A percentile compares a stretch with the other conserved stretches of the same genome.
These are phyloP conservation scores for Aegle marmelos DNA, from an alignment of 345 rosid species.

Conservation along the genomic window DNA sequence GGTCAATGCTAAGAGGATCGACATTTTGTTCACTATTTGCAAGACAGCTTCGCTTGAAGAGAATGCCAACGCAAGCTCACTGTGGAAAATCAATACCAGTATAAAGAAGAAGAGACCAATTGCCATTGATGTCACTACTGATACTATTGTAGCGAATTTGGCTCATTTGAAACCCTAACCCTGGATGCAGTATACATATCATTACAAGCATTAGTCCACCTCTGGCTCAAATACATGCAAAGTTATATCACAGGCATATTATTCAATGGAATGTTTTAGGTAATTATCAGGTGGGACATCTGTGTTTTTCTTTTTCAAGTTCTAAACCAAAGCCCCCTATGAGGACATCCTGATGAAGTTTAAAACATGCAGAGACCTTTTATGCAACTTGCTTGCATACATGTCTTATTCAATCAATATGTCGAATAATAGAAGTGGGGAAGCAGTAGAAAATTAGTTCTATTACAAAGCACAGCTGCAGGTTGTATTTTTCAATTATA, in stretches of 20 bases:
- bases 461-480: neutral
- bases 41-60: constrained; percentile 53
- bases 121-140: constrained; percentile 51
- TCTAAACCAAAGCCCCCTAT: neutral
- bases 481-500: neutral
- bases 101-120: constrained; percentile 63
- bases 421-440: neutral
- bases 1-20: constrained; percentile 65
- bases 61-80: constrained; percentile 52
- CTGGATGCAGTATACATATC: constrained; percentile 39
- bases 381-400: neutral
- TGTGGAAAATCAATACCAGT: constrained; percentile 39
- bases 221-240: neutral
- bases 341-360: too few species aligned
- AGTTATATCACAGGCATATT: neutral
- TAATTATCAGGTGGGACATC: too few species aligned
- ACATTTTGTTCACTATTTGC: constrained; percentile 50
- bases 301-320: too few species aligned
- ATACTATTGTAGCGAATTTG: constrained; percentile 55
- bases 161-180: constrained; percentile 93
- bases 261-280: too few species aligned
- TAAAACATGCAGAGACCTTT: constrained; percentile 15
- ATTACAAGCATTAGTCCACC: neutral
- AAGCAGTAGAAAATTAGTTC: too few species aligned
- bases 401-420: constrained; percentile 1